Conservation (phyloP, 495 filamentous ascomycete species). For the Aspergillus sparsus region DNA sequence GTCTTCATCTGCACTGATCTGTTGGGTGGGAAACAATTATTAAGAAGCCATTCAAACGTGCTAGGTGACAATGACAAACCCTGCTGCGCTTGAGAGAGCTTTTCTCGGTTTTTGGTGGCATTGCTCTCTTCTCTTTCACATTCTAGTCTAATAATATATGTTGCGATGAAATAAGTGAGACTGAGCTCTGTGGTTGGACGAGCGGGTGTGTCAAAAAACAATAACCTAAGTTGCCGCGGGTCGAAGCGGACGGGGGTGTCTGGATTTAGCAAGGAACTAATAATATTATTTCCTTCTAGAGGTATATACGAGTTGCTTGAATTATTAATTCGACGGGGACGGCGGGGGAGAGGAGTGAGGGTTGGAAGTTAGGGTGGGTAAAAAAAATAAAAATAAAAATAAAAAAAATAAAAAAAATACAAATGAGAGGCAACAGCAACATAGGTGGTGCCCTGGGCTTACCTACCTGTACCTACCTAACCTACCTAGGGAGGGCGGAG, state of each 20-base stretch:
- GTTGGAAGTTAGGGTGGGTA: background rate
- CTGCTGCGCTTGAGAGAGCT: slow-evolving; percentile 56
- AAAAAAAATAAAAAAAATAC: background rate
- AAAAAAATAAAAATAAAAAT: background rate
- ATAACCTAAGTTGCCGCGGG: background rate
- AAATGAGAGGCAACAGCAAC: background rate
- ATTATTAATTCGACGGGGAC: no score
- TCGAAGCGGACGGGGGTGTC: no score
- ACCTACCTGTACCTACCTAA: no score
- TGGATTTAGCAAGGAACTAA: background rate
- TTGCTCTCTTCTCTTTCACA: slow-evolving; percentile 25
- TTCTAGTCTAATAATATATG: slow-evolving; percentile 2
- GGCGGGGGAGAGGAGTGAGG: background rate
- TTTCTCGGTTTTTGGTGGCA: slow-evolving; percentile 53
- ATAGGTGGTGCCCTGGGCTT: background rate
- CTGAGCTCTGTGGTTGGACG: background rate
- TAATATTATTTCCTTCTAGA: background rate
- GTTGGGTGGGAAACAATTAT: background rate
- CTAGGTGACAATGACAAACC: slow-evolving; percentile 31
- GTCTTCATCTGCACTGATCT: slow-evolving; percentile 45
- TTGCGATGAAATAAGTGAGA: background rate
- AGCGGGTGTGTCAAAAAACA: no score
- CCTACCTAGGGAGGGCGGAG: background rate
- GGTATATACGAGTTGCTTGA: background rate
- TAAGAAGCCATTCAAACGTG: background rate